Conservation (phyloP, 805 yeast species). For the Metschnikowia reukaufii region DNA sequence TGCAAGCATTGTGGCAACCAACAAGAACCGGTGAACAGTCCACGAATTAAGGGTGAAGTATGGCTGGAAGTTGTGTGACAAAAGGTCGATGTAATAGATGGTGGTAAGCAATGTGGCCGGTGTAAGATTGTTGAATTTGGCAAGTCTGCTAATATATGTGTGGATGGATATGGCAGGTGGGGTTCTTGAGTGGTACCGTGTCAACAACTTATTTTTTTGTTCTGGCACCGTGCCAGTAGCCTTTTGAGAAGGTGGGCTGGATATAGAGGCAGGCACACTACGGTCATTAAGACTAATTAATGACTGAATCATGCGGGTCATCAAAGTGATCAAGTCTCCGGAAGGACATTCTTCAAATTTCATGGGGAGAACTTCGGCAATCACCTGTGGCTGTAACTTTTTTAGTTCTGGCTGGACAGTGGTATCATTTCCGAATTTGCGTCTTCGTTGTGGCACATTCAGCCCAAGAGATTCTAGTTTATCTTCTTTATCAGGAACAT, state of each 20-base stretch:
- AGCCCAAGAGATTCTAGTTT: slow-evolving; percentile 5
- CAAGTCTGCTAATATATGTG: slow-evolving; percentile 66
- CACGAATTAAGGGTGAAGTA: slow-evolving; percentile 82
- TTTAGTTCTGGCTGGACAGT: slow-evolving; percentile 9
- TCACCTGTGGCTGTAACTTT: slow-evolving; percentile 18
- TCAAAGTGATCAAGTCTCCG: slow-evolving; percentile 66
- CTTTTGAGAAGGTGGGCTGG: slow-evolving; percentile 25
- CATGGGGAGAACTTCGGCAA: slow-evolving; percentile 37
- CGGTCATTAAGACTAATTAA: slow-evolving; percentile 75
- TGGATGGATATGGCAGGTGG: slow-evolving; percentile 85
- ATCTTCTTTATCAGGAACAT: background rate
- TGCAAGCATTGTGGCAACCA: slow-evolving; percentile 89
- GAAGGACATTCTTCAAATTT: slow-evolving; percentile 66
- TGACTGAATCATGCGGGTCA: slow-evolving; percentile 77
- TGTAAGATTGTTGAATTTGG: slow-evolving; percentile 82
- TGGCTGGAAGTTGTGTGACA: slow-evolving; percentile 71
- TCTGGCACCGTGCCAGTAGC: slow-evolving; percentile 24
- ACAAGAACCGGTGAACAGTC: slow-evolving; percentile 87
- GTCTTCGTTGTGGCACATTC: slow-evolving; percentile 10
- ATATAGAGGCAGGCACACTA: slow-evolving; percentile 34
- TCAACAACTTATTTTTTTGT: slow-evolving; percentile 41
- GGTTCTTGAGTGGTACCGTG: slow-evolving; percentile 90
- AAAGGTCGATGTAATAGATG: slow-evolving; percentile 86
- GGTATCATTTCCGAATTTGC: slow-evolving; percentile 9
- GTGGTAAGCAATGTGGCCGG: slow-evolving; percentile 78